Evolutionary conservation across 2,329 filamentous ascomycete genomes (phyloP), one percentile per base, ranked within the genome.

Genomic region (Eurotiales sp.): DNA sequence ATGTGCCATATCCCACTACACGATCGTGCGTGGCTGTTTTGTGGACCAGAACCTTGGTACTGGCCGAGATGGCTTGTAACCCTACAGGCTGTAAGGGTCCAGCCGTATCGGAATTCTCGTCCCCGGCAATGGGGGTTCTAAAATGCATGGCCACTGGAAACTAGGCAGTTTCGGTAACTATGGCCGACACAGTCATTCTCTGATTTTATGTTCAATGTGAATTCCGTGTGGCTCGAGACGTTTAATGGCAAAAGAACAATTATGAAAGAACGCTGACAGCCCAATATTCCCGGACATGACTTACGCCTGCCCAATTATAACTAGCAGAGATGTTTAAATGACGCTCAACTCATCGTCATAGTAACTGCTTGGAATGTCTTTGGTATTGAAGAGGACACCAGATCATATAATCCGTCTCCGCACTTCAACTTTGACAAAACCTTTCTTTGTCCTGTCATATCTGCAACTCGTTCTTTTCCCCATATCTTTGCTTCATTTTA

Each of bases 171-270:
- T 32, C 46, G 46, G 46, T 41, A 12, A 29, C 5, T 14, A 48
- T 32, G 12, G 17, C 46, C 46, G 46, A 41, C 32, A 15, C 4
- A 41, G 17, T 39, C 46, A 19, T 36, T 41, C 17, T 10, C 19
- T 10, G 29, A 21, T 12, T 32, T 22, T 17, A 40, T 25, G 4
- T 17, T 29, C 36, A 5, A 8, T 8, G 22, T 48, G 7, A 48
- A 41, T 48, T 48, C 46, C 46, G 17, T 23, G 34, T 19, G 25
- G n/a, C 29, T 40, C 23, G 15, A 41, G 23, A 11, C 17, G 25
- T 2, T 22, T 30, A 36, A 48, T 41, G 46, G 46, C 46, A 41
- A 48, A 41, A 41, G n/a, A n/a, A n/a, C n/a, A n/a, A n/a, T n/a
- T n/a, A n/a, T n/a, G n/a, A n/a, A n/a, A 17, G 36, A 4, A 27